Percentiles rank a stretch among this genome's conserved stretches.
Conservation (phyloP, 805 yeast genomes). For the Brettanomyces anomalus region DNA sequence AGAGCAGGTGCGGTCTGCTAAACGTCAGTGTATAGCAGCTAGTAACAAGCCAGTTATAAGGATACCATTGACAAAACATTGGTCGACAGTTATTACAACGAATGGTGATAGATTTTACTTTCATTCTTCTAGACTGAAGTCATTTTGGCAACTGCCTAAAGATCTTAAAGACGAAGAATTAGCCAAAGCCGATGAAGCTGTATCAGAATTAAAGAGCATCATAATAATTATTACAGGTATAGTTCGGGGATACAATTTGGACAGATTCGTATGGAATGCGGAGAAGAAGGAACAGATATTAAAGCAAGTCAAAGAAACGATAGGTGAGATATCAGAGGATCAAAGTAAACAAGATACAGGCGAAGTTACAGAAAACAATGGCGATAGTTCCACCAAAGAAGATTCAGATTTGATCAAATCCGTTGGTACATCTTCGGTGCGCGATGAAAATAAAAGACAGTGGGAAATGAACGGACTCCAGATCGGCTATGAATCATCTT, state of each 20-base stretch:
- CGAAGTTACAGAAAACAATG: background rate
- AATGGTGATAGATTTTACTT: conserved; percentile 19
- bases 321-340: conserved; percentile 2
- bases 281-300: background rate
- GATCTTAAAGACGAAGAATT: conserved; percentile 1
- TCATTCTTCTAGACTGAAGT: conserved; percentile 4
- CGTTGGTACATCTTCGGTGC: background rate
- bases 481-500: no score
- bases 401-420: background rate
- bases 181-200: conserved; percentile 1
- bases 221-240: conserved; percentile 11
- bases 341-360: background rate
- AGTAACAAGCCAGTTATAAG: background rate
- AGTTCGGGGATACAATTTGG: conserved; percentile 9
- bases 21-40: background rate
- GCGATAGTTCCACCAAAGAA: background rate
- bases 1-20: background rate
- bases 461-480: no score
- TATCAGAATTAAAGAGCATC: conserved; percentile 6
- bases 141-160: conserved; percentile 20
- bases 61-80: conserved; percentile 11
- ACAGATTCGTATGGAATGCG: background rate
- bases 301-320: background rate
- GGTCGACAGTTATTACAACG: conserved; percentile 16
- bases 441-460: no score